Evolutionary conservation across 116 monocot genomes (phyloP).

Genomic region (Iris pallida): DNA sequence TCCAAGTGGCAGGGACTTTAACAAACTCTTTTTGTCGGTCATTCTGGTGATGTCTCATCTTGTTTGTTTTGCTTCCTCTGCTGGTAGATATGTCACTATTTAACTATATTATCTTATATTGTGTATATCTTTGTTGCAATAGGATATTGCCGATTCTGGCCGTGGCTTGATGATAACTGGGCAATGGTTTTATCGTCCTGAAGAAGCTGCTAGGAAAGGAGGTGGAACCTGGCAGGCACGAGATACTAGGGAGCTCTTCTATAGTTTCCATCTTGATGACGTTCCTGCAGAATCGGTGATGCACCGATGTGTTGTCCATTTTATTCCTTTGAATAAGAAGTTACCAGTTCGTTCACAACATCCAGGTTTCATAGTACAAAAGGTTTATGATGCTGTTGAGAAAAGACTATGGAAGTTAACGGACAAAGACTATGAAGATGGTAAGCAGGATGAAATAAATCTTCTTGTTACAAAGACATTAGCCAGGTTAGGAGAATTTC

Average conservation of each 20-base stretch:
- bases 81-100: too few relatives aligned
- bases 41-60: too few relatives aligned
- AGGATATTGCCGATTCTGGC: slow-evolving; percentile 70
- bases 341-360: slow-evolving; percentile 56
- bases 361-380: slow-evolving; percentile 89
- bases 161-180: slow-evolving; percentile 67
- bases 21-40: too few relatives aligned
- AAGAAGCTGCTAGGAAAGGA: slow-evolving; percentile 83
- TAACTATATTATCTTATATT: not conserved
- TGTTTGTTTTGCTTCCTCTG: too few relatives aligned
- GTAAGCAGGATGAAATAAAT: slow-evolving; percentile 76
- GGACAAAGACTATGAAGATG: slow-evolving; percentile 80
- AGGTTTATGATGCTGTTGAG: slow-evolving; percentile 75
- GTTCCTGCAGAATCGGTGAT: slow-evolving; percentile 95
- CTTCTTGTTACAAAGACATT: slow-evolving; percentile 68
- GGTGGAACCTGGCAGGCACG: slow-evolving; percentile 61
- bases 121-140: slow-evolving; percentile 4
- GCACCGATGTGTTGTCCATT: slow-evolving; percentile 92
- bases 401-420: slow-evolving; percentile 77
- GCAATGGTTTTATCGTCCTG: slow-evolving; percentile 97
- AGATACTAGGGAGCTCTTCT: slow-evolving; percentile 82
- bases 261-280: slow-evolving; percentile 86
- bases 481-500: slow-evolving; percentile 56
- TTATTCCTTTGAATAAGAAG: slow-evolving; percentile 75
- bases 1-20: too few relatives aligned